Evolutionary conservation across 345 rosid species (phyloP).

Genomic region (Eucalyptus virginea): DNA sequence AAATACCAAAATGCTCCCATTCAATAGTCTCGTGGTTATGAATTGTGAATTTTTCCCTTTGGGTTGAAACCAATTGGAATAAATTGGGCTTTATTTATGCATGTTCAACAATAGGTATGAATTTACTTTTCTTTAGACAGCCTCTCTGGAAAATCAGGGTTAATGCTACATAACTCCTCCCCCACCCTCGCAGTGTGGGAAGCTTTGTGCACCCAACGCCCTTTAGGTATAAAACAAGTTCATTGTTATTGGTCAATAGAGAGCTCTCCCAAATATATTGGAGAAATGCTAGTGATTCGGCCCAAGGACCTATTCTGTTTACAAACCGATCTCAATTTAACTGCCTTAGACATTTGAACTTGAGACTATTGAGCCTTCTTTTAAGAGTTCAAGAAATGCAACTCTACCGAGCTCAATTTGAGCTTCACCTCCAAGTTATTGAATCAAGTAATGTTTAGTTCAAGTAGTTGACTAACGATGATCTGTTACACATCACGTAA

Average conservation of each 20-base stretch:
- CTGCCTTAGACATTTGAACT: not conserved
- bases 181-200: not conserved
- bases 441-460: not conserved
- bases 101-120: not conserved
- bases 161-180: not conserved
- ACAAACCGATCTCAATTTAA: not conserved
- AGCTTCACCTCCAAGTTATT: not conserved
- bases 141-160: not conserved
- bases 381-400: not conserved
- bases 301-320: not conserved
- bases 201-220: not conserved
- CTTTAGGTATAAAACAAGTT: not conserved
- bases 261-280: not conserved
- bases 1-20: not conserved
- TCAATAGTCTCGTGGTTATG: not conserved
- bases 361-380: not conserved
- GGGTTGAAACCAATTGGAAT: not conserved
- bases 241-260: not conserved
- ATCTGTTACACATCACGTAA: not conserved
- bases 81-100: not conserved
- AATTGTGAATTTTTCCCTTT: not conserved
- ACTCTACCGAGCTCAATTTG: not conserved
- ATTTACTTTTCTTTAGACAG: not conserved
- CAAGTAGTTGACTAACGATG: not conserved
- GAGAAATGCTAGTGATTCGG: not conserved